These are phyloP conservation scores for Ophiocytium majus DNA, from an alignment of 352 stramenopile species.

Conservation along the genomic window DNA sequence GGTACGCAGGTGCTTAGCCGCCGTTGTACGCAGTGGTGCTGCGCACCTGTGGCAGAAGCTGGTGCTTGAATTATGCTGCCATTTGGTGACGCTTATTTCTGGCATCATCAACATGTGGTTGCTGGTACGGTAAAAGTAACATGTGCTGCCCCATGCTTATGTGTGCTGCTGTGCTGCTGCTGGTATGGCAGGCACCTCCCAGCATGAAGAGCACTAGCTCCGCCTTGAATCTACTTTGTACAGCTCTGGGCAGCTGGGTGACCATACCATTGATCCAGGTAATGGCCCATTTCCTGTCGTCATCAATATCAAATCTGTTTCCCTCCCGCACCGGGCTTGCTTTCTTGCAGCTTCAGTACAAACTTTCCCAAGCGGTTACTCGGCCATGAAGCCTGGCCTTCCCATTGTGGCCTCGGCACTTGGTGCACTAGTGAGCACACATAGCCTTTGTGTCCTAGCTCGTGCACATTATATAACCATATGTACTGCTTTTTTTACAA, in stretches of 20 bases:
- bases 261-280: constrained; percentile 20
- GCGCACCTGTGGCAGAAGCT: no score
- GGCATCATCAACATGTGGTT: no score
- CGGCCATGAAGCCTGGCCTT: no score
- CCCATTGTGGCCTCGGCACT: no score
- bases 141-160: no score
- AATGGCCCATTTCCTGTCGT: not conserved
- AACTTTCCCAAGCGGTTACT: no score
- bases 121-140: no score
- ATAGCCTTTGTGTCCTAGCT: not conserved
- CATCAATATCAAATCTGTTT: not conserved
- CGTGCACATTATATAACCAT: not conserved
- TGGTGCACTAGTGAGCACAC: not conserved
- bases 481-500: not conserved
- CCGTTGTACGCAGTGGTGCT: no score
- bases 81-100: no score
- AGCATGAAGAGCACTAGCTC: constrained; percentile 21
- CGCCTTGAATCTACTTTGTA: constrained; percentile 10
- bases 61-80: no score
- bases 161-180: not conserved
- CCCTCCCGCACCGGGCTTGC: no score
- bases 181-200: constrained; percentile 3
- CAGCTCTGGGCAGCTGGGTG: constrained; percentile 17
- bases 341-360: no score
- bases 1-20: not conserved